Evolutionary conservation across 1,139 yeast species (phyloP).

Genomic region (Pneumocystis jirovecii): DNA sequence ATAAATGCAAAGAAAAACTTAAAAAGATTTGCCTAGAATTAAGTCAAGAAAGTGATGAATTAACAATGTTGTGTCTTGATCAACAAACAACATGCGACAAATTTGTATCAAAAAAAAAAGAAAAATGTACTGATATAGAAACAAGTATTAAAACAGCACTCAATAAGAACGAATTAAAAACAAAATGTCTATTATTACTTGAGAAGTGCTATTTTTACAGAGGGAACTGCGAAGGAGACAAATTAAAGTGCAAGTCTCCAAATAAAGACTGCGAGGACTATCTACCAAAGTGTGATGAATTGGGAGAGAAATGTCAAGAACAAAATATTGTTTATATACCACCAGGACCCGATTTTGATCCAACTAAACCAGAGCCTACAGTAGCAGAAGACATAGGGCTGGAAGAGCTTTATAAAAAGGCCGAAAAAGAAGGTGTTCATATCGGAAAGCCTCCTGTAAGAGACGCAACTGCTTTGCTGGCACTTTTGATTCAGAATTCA

Average conservation of each 20-base stretch:
- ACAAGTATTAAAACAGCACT: not conserved
- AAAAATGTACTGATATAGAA: not conserved
- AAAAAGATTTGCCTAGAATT: not conserved
- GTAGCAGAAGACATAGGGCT: not conserved
- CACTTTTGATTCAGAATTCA: not conserved
- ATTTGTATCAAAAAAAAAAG: not conserved
- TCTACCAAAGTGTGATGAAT: not conserved
- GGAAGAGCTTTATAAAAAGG: not conserved
- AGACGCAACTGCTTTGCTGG: not conserved
- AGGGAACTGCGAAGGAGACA: not conserved
- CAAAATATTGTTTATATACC: not conserved
- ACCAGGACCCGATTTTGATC: not conserved
- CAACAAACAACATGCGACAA: not conserved
- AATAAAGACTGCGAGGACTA: not conserved
- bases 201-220: no score
- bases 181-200: no score
- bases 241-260: not conserved
- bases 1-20: not conserved
- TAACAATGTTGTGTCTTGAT: not conserved
- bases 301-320: not conserved
- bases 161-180: not conserved
- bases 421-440: not conserved
- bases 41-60: not conserved
- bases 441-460: not conserved
- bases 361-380: not conserved